Conservation (phyloP, 306 rosid species). For the Quercus dentata region DNA sequence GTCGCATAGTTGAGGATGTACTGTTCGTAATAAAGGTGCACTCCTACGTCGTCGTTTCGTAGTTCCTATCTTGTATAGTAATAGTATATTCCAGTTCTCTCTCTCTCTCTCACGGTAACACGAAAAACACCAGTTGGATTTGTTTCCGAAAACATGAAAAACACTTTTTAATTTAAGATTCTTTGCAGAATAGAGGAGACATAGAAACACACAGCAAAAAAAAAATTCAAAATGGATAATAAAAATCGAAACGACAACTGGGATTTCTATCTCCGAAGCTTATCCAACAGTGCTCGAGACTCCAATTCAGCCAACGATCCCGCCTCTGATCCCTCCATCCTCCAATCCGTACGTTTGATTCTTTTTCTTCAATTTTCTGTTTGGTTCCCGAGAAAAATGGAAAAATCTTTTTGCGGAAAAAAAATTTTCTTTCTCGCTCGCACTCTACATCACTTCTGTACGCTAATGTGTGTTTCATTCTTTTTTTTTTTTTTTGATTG, state of each 20-base stretch:
- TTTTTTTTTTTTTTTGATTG: neutral
- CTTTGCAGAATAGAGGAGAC: no score
- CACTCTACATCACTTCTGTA: no score
- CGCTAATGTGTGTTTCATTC: neutral
- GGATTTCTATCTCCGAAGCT: conserved; percentile 76
- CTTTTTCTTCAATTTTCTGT: neutral
- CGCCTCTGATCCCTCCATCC: conserved; percentile 78
- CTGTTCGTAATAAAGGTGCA: no score
- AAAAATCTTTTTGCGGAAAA: neutral
- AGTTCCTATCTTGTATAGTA: no score
- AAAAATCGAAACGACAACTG: conserved; percentile 28
- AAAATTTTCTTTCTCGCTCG: neutral
- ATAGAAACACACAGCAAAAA: no score
- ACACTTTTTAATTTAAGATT: no score
- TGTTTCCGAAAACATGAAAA: no score
- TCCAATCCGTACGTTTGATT: conserved; percentile 50
- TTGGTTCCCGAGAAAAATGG: neutral
- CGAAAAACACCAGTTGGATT: no score
- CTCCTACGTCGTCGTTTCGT: no score
- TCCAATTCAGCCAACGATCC: conserved; percentile 76
- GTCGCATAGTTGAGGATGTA: no score
- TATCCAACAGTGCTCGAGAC: conserved; percentile 71
- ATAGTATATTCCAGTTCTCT: no score
- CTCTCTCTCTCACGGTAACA: no score
- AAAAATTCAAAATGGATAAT: conserved; percentile 30